Base-by-base conservation (phyloP, 1,284 basidiomycete species). In the Dichomitus squalens region DNA sequence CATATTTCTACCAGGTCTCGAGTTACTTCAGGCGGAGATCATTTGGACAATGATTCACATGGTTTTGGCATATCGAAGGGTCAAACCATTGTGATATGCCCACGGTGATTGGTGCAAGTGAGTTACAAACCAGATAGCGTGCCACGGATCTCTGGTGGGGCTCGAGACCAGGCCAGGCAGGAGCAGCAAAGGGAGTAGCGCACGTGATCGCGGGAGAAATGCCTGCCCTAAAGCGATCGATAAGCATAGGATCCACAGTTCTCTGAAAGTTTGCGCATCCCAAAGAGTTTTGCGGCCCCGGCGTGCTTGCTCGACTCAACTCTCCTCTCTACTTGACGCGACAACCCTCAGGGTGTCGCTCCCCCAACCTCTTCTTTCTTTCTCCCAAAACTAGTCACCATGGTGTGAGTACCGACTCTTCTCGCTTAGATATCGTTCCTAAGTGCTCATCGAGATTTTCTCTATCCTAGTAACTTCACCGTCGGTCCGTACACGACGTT, bases 401-500 rank as follows among this genome's bases (percentile, higher is more conserved):
- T 92, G 88, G 88, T 92, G 88, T 92, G 82, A 71, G 88, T 87
- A 46, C 56, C 46, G 52, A 52, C 14, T 21, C 64, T 36, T 55
- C 43, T 54, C 54, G 49, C 56, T 40, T 54, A 55, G 47, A 56
- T 53, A 27, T 55, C 52, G 63, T 49, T 33, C 18, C 56, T 40
- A 36, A 31, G 58, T 71, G 52, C 75, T 80, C 65, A 82, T 74
- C 43, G 57, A 68, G 65, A 58, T 59, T 60, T 59, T 60, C 64
- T 62, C 64, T 20, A 64, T 64, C 59, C 53, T 72, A 93, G 90
- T 80, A 93, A 93, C 83, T 93, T 93, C 81, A 93, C 91, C 69
- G 82, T 89, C 80, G 91, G 90, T 87, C 64, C 79, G 90, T 80
- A 68, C 25, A 8, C 25, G 38, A 20, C n/a, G 23, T 44, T 51